phyloP scores from a whole-genome alignment of 768 basidiomycete species.

The Lentinula aciculospora region DNA sequence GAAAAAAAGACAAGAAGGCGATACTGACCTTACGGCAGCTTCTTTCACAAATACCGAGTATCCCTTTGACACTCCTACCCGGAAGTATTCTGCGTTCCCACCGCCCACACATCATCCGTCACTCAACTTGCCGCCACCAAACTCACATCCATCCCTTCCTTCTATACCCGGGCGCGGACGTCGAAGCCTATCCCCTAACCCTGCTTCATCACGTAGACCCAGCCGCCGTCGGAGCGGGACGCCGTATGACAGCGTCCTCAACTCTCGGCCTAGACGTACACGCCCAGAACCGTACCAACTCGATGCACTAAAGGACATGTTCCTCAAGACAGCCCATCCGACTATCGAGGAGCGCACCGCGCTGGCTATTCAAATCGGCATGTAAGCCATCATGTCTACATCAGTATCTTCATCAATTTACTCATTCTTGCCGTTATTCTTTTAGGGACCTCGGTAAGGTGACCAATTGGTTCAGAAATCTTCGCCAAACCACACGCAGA shows the following conservation, averaged over 20 bases:
- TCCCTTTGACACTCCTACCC: constrained; percentile 19
- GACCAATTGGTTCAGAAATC: constrained; percentile 85
- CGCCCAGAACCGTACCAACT: constrained; percentile 79
- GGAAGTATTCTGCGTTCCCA: constrained; percentile 41
- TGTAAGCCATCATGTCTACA: constrained; percentile 36
- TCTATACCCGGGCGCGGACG: not conserved
- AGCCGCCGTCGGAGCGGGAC: constrained; percentile 31
- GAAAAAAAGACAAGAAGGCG: constrained; percentile 65
- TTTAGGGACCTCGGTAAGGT: constrained; percentile 76
- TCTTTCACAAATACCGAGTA: constrained; percentile 21
- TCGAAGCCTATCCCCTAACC: constrained; percentile 10
- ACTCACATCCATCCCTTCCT: constrained; percentile 14
- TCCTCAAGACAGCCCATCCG: constrained; percentile 62
- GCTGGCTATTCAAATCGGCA: constrained; percentile 72
- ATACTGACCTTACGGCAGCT: constrained; percentile 26
- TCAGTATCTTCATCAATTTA: constrained; percentile 10
- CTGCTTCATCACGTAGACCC: constrained; percentile 31
- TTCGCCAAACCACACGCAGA: constrained; percentile 76
- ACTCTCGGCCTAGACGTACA: constrained; percentile 59
- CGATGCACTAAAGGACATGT: constrained; percentile 66
- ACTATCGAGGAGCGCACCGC: constrained; percentile 76
- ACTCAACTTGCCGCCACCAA: constrained; percentile 17
- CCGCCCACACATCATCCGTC: constrained; percentile 28
- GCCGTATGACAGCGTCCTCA: constrained; percentile 36
- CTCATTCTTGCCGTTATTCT: constrained; percentile 14